These are phyloP conservation scores for Gracilaria caudata DNA, from an alignment of 23 red algal species.

Conservation along the genomic window DNA sequence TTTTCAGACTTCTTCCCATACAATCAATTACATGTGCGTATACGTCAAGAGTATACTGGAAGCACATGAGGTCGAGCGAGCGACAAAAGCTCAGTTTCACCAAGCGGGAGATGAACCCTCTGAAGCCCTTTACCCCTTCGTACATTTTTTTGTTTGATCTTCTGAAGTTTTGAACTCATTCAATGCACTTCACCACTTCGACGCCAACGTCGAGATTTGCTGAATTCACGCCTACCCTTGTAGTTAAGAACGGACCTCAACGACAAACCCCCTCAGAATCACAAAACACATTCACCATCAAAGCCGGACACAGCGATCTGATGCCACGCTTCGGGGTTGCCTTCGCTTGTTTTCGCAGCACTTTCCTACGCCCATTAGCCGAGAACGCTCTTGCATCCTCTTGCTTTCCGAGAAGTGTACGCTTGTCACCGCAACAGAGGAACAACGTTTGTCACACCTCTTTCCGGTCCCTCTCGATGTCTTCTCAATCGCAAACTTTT, in stretches of 20 bases:
- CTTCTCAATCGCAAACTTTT: slow-evolving; percentile 40
- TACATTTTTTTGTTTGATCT: not conserved
- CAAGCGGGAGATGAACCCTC: not conserved
- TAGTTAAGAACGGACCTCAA: too few relatives aligned
- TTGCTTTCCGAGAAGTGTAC: not conserved
- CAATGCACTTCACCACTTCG: not conserved
- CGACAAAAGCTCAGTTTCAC: too few relatives aligned
- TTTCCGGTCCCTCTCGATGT: not conserved
- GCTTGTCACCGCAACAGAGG: not conserved
- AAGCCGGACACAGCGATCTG: not conserved
- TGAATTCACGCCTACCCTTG: too few relatives aligned
- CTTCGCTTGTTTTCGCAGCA: not conserved
- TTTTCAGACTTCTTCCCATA: not conserved
- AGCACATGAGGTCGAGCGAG: too few relatives aligned
- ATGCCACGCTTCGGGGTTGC: not conserved
- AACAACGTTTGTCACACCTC: not conserved
- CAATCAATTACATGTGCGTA: too few relatives aligned
- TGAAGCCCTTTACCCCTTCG: not conserved
- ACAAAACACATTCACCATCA: not conserved
- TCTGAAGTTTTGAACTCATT: not conserved
- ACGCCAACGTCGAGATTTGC: too few relatives aligned
- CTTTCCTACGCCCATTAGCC: not conserved
- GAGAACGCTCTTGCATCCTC: not conserved
- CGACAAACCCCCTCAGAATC: not conserved
- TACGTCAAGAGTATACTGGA: too few relatives aligned